Evolutionary conservation across 208 protist genomes (phyloP).

Genomic region (Wallacemonas collosoma): DNA sequence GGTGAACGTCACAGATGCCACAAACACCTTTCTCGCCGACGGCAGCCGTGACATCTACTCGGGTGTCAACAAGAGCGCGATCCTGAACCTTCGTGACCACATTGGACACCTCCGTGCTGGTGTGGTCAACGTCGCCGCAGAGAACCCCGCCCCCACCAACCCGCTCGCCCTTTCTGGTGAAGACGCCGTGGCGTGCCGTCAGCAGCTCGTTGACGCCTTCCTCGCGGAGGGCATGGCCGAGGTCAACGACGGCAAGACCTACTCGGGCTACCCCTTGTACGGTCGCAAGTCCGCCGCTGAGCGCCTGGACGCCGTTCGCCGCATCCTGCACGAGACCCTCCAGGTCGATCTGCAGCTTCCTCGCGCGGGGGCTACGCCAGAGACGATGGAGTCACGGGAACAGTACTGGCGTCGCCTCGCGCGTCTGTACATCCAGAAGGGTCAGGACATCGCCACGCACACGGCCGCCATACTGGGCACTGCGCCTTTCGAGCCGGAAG

Average conservation of each 20-base stretch:
- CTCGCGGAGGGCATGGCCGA: slow-evolving; percentile 46
- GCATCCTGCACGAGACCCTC: slow-evolving; percentile 28
- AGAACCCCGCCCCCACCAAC: slow-evolving; percentile 5
- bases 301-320: slow-evolving; percentile 35
- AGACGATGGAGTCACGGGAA: slow-evolving; percentile 39
- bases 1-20: slow-evolving; percentile 5
- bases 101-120: neutral
- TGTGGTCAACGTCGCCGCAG: slow-evolving; percentile 2
- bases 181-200: slow-evolving; percentile 25
- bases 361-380: slow-evolving; percentile 1
- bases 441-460: slow-evolving; percentile 1
- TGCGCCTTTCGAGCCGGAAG: slow-evolving; percentile 35
- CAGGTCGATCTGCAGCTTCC: slow-evolving; percentile 29
- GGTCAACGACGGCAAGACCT: slow-evolving; percentile 34
- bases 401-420: slow-evolving; percentile 55
- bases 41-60: slow-evolving; percentile 13
- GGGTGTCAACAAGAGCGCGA: slow-evolving; percentile 26
- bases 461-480: slow-evolving; percentile 3
- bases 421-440: slow-evolving; percentile 37
- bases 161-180: neutral
- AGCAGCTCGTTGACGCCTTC: slow-evolving; percentile 48
- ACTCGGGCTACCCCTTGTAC: slow-evolving; percentile 47
- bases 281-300: slow-evolving; percentile 33
- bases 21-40: slow-evolving; percentile 2
- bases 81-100: slow-evolving; percentile 6